These are phyloP conservation scores for Verticillium tricorpus DNA, from an alignment of 2,329 filamentous ascomycete species.

Conservation along the genomic window DNA sequence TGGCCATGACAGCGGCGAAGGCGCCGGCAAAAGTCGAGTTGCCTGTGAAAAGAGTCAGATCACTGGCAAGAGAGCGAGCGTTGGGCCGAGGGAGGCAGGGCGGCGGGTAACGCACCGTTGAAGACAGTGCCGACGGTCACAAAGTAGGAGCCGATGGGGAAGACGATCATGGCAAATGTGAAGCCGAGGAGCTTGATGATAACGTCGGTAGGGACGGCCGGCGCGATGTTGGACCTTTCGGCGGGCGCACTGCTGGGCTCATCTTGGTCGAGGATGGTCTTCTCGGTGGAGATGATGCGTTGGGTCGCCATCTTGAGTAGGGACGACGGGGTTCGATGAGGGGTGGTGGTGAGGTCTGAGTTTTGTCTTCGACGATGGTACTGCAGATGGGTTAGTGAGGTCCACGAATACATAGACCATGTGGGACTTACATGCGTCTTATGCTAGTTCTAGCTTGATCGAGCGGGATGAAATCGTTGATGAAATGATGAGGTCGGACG, in stretches of 20 bases:
- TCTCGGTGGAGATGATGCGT: slow-evolving; percentile 61
- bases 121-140: slow-evolving; percentile 72
- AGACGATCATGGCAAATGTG: slow-evolving; percentile 83
- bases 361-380: not conserved
- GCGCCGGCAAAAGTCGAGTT: slow-evolving; percentile 86
- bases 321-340: not conserved
- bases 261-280: slow-evolving; percentile 60
- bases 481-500: not conserved
- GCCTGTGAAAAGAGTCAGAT: slow-evolving; percentile 44
- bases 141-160: slow-evolving; percentile 89
- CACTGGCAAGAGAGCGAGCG: not conserved
- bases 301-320: slow-evolving; percentile 58
- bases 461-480: not conserved
- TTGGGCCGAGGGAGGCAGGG: not conserved
- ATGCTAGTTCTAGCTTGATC: no score
- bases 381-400: not conserved
- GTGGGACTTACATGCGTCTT: no score
- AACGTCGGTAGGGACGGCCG: slow-evolving; percentile 80
- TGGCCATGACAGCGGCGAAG: slow-evolving; percentile 82
- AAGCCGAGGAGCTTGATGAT: slow-evolving; percentile 88
- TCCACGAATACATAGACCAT: no score
- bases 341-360: not conserved
- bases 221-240: slow-evolving; percentile 68
- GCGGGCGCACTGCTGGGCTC: slow-evolving; percentile 35
- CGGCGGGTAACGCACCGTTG: slow-evolving; percentile 50